Base-by-base conservation (phyloP, 371 early-diverging fungal species). In the Mortierella sp. region DNA sequence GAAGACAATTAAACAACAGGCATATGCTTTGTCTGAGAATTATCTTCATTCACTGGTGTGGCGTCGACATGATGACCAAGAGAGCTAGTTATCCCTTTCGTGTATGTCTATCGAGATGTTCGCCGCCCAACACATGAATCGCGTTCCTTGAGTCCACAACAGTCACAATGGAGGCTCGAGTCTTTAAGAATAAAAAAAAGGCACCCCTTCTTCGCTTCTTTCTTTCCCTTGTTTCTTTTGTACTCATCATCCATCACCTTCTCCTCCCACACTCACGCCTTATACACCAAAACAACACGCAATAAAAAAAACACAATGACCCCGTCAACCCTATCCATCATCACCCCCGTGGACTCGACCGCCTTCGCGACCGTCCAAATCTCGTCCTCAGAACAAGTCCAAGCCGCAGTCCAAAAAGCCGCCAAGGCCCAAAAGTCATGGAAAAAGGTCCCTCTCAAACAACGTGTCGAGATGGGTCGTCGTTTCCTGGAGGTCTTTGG, bases 401-500 rank as follows among this genome's bases (percentile, higher is more conserved):
- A 92, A 31, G 82, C 84, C 0, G 88, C 88, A 10, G 91, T 92
- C 26, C 73, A 90, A 60, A 78, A 68, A 11, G 93, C 93, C 1
- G 42, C 75, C 19, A 60, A 73, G 16, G 94, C 92, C 24, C 93
- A 92, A 77, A 58, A 78, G 70, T 19, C 73, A 0, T 95, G 95
- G 95, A 88, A 90, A 50, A 84, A 85, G 45, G 88, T 89, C 0
- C 85, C 94, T 1, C 76, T 96, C 5, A 78, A 88, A 5, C 87
- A 92, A 24, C 94, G 96, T 65, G 90, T 93, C 19, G 78, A 80
- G 28, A 82, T 94, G 42, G 88, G 94, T 9, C 65, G 86, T 19
- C 89, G 90, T 70, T 95, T 95, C 83, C 90, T 94, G 57, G 84
- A 89, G 2, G 73, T 88, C 21, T 91, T 97, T 82, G 90, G 92